Percentiles rank a stretch among this genome's conserved stretches.
Evolutionary conservation across 2,329 filamentous ascomycete genomes (phyloP).

Genomic region (Chrysosporium keratinophilum): DNA sequence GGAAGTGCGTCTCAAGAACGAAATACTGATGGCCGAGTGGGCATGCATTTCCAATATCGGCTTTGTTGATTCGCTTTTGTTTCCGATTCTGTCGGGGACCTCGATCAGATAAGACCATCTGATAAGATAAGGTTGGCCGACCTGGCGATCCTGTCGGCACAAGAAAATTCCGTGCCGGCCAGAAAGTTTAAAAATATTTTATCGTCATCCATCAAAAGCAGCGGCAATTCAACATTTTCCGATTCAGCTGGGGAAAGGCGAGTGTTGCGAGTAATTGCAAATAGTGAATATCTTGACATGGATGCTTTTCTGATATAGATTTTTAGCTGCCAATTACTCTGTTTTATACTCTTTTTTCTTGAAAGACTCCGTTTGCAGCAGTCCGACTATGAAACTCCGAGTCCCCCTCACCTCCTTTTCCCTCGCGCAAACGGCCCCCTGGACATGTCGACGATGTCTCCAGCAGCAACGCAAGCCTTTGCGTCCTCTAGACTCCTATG

Average conservation of each 20-base stretch:
- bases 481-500: not conserved
- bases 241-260: not conserved
- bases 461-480: slow-evolving; percentile 5
- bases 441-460: slow-evolving; percentile 21
- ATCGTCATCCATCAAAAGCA: not conserved
- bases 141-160: too few relatives aligned
- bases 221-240: not conserved
- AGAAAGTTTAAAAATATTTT: slow-evolving; percentile 10
- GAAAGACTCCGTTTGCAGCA: not conserved
- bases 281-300: not conserved
- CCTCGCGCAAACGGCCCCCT: slow-evolving; percentile 7
- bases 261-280: not conserved
- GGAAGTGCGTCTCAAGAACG: not conserved
- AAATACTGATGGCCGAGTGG: not conserved
- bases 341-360: not conserved
- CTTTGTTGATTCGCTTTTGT: not conserved
- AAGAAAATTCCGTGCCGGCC: slow-evolving; percentile 6
- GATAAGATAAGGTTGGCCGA: not conserved
- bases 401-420: slow-evolving; percentile 2
- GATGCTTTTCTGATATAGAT: not conserved
- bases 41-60: not conserved
- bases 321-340: not conserved
- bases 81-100: not conserved
- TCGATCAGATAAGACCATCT: not conserved
- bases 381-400: slow-evolving; percentile 10